Conservation (phyloP, 2,329 filamentous ascomycete species). For the Sclerotinia spermophila region DNA sequence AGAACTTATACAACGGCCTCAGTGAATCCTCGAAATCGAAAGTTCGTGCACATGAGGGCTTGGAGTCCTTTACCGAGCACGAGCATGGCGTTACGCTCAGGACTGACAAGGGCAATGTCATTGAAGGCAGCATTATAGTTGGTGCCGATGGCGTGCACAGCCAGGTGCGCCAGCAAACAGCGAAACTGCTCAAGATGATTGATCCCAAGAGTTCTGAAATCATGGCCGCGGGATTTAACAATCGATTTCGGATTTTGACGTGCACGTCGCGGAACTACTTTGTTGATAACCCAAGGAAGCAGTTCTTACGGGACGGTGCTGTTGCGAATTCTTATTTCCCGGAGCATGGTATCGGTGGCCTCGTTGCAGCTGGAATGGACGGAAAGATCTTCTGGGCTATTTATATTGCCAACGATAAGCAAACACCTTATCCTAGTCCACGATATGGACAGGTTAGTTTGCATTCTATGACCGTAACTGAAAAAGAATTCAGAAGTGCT, state of each 20-base stretch:
- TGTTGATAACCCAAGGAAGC: slow-evolving; percentile 6
- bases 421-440: not conserved
- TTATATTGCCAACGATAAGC: slow-evolving; percentile 8
- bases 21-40: slow-evolving; percentile 5
- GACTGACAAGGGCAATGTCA: slow-evolving; percentile 9
- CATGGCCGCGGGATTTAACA: slow-evolving; percentile 10
- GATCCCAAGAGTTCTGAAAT: slow-evolving; percentile 7
- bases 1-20: slow-evolving; percentile 8
- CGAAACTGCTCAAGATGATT: slow-evolving; percentile 1
- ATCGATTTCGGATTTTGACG: slow-evolving; percentile 1
- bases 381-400: slow-evolving; percentile 9
- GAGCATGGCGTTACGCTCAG: slow-evolving; percentile 7
- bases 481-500: not conserved
- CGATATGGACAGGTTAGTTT: slow-evolving; percentile 12
- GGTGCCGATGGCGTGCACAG: slow-evolving; percentile 33
- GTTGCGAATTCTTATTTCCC: slow-evolving; percentile 3
- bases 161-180: slow-evolving; percentile 35
- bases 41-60: not conserved
- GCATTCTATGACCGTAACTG: not conserved
- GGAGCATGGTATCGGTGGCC: slow-evolving; percentile 7
- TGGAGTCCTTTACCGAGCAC: slow-evolving; percentile 7
- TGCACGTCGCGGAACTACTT: slow-evolving; percentile 8
- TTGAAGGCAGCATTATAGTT: slow-evolving; percentile 25
- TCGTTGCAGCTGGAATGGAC: slow-evolving; percentile 10
- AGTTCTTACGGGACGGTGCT: not conserved